Evolutionary conservation across 352 stramenopile species (phyloP), one percentile per base, ranked within the genome.

Genomic region (Phytophthora boehmeriae): DNA sequence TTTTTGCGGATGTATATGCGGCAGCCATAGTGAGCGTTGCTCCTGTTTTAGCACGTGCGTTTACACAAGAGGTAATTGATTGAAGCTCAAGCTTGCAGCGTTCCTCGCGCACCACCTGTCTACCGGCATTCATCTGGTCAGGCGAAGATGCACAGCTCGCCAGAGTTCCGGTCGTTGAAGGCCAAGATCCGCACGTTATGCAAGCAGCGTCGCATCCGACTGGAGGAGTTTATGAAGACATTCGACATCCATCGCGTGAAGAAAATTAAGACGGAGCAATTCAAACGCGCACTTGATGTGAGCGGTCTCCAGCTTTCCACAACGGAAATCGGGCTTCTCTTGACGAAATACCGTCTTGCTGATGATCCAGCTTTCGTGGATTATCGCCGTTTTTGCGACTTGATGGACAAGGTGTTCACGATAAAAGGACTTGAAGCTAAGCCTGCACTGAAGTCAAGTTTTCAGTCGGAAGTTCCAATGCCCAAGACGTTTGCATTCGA

Each of bases 181-280:
- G 80, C 83, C 46, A 92, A 91, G 66, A 76, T 93, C 39, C 83
- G 84, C 22, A 59, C 82, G 46, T 59, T 92, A 53, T 95, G 86
- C 67, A 95, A 91, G 69, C 83, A 95, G 58, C 80, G 81, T 14
- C 83, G 86, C 25, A 89, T 93, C 57, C 86, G 84, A 1, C 54
- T 95, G 4, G 86, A 95, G 67, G 84, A 93, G 60, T 95, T 95
- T 41, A 95, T 95, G 86, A 93, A 90, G 50, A 95, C 86, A 11
- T 95, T 95, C 44, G 86, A 95, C 66, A 58, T 88, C 16, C 86
- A 95, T 54, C 77, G 83, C 60, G 81, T 91, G 9, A 93, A 95
- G 74, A 92, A 90, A 43, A 92, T 95, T 55, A 82, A 80, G 46
- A 62, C 77, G 0, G 84, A 93, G 46, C 86, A 93, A 66, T 95